Evolutionary conservation across 306 rosid genomes (phyloP).

Genomic region (Lupinus albus): DNA sequence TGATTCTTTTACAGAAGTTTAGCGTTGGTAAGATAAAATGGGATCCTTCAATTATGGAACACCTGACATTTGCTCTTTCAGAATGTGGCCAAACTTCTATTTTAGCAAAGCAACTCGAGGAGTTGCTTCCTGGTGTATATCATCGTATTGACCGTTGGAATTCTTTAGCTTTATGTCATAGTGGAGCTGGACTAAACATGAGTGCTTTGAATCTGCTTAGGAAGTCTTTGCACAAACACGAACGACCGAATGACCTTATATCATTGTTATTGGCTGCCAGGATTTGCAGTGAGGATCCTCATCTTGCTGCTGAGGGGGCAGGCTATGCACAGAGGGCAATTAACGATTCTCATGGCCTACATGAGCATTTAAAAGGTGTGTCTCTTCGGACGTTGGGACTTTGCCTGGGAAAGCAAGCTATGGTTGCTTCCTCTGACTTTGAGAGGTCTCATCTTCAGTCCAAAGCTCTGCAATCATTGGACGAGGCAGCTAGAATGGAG

Average conservation of each 20-base stretch:
- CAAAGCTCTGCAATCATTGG: constrained; percentile 33
- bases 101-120: constrained; percentile 81
- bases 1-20: constrained; percentile 73
- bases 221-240: constrained; percentile 83
- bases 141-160: constrained; percentile 93
- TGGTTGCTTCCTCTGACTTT: constrained; percentile 53
- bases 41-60: constrained; percentile 94
- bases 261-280: constrained; percentile 80
- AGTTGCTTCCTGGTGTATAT: constrained; percentile 81
- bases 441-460: constrained; percentile 34
- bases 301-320: constrained; percentile 83
- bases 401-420: constrained; percentile 83
- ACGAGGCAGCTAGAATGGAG: constrained; percentile 11
- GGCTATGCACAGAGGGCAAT: constrained; percentile 70
- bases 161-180: constrained; percentile 76
- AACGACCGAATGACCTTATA: constrained; percentile 72
- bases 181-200: constrained; percentile 72
- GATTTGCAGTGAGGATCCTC: constrained; percentile 76
- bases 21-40: constrained; percentile 70
- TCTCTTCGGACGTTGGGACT: constrained; percentile 80
- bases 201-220: constrained; percentile 73
- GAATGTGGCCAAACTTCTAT: constrained; percentile 74
- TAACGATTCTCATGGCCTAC: constrained; percentile 47
- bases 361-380: constrained; percentile 78
- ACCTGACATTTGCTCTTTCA: constrained; percentile 86